Evolutionary conservation across 768 basidiomycete species (phyloP), one percentile per base, ranked within the genome.

Genomic region (Hypsizygus marmoreus): DNA sequence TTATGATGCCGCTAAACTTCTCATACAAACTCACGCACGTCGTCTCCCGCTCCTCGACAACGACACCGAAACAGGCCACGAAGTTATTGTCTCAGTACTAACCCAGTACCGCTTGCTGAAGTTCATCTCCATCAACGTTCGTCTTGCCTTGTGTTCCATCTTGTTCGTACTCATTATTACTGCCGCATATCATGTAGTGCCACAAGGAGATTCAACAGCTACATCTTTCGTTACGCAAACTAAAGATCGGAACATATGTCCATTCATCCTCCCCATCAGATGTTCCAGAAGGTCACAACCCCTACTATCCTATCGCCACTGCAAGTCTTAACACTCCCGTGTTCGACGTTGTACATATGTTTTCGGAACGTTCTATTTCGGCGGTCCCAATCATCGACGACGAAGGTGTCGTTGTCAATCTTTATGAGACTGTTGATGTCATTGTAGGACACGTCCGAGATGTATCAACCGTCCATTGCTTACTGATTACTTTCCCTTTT

Each of bases 401-500:
- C 47, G 80, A 92, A 6, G 95, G 95, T 7, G 79, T 94, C 42
- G 97, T 99, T 31, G 79, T 98, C 53, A 95, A 99, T 62, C 69
- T 99, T 37, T 99, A 97, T 63, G 97, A 99, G 69, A 97, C 97
- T 4, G 97, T 99, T 17, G 97, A 99, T 73, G 95, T 99, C 39
- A 95, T 98, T 50, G 95, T 97, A 66, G 58, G 86, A 76, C 16
- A 30, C 30, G 50, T 65, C 41, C 42, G 48, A 49, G 32, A 19
- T 23, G 24, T 17, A 29, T 35, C 39, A 16, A 29, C 10, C n/a
- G 42, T 38, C n/a, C 33, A 12, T 22, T 40, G 31, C 28, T 47
- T 40, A 35, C 22, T 17, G 28, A 16, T 13, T 36, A 13, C 10
- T 52, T 38, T 32, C 25, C 35, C n/a, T 34, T 36, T 54, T 46